Percentiles rank a stretch among this genome's conserved stretches.
These are phyloP conservation scores for Leishmania major DNA, from an alignment of 208 protist species.

Conservation along the genomic window DNA sequence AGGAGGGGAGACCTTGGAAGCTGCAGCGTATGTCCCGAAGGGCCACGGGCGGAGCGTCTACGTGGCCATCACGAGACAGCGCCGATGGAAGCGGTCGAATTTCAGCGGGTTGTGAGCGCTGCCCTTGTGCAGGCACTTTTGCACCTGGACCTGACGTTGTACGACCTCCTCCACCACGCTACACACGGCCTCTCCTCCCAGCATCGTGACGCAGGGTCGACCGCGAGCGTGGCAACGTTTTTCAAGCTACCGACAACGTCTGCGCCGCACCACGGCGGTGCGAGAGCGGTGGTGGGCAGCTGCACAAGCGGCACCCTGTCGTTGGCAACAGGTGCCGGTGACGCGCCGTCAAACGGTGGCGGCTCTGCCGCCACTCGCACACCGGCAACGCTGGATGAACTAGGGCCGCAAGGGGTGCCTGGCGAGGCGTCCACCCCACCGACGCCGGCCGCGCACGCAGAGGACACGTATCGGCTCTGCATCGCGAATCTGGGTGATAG, in stretches of 20 bases:
- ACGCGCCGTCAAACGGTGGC: not conserved
- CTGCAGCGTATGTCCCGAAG: not conserved
- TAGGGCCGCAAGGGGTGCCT: not conserved
- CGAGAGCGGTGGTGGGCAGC: not conserved
- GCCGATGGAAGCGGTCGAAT: not conserved
- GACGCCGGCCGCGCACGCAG: not conserved
- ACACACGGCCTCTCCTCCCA: not conserved
- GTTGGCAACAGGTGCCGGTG: too few relatives aligned
- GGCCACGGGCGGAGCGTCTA: not conserved
- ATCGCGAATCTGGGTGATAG: slow-evolving; percentile 83
- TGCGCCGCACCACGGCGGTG: not conserved
- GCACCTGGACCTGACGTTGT: slow-evolving; percentile 69
- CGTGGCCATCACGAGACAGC: too few relatives aligned
- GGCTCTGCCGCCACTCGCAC: not conserved
- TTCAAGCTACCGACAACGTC: slow-evolving; percentile 18
- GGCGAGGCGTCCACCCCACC: not conserved
- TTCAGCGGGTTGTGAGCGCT: slow-evolving; percentile 53
- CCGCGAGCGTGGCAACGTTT: slow-evolving; percentile 49
- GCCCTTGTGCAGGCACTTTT: slow-evolving; percentile 73
- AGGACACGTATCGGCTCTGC: slow-evolving; percentile 37
- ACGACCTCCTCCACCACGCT: slow-evolving; percentile 33
- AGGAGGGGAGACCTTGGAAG: not conserved
- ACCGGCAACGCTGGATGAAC: not conserved
- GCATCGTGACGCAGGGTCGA: slow-evolving; percentile 47
- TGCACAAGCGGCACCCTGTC: not conserved